Conservation (phyloP, 2,329 filamentous ascomycete species). For the Fusarium nodosum region DNA sequence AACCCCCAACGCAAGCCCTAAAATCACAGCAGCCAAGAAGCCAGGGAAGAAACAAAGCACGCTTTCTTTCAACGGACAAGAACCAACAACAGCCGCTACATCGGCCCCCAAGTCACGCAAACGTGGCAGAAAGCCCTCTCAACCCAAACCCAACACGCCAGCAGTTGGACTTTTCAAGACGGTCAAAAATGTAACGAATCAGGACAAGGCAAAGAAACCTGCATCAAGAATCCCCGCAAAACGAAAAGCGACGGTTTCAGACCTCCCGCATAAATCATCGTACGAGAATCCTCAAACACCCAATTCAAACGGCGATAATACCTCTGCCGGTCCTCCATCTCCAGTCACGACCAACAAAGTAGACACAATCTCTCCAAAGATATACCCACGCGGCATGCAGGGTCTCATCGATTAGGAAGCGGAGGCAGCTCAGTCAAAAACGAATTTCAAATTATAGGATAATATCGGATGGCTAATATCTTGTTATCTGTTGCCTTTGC, state of each 20-base stretch:
- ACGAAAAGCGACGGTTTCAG: constrained; percentile 2
- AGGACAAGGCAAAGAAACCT: constrained; percentile 41
- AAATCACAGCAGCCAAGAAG: constrained; percentile 59
- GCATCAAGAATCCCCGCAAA: constrained; percentile 12
- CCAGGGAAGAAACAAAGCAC: constrained; percentile 64
- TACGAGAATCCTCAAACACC: constrained; percentile 24
- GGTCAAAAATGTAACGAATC: constrained; percentile 39
- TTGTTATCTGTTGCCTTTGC: constrained; percentile 26
- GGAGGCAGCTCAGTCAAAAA: constrained; percentile 2
- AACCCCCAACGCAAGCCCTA: constrained; percentile 71
- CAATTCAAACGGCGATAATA: constrained; percentile 17
- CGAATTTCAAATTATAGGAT: constrained; percentile 11
- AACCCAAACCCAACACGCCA: constrained; percentile 55
- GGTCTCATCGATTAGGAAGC: constrained; percentile 53
- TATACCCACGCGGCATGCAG: constrained; percentile 58
- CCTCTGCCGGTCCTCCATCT: constrained; percentile 37
- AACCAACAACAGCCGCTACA: constrained; percentile 31
- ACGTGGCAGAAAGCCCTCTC: constrained; percentile 53
- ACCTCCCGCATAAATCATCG: constrained; percentile 31
- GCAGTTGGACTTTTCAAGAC: constrained; percentile 38
- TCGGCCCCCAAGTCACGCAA: constrained; percentile 51
- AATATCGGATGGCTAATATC: constrained; percentile 16
- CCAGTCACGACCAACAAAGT: constrained; percentile 37
- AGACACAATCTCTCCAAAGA: constrained; percentile 61
- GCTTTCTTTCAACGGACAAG: constrained; percentile 59